Evolutionary conservation across 2,329 filamentous ascomycete genomes (phyloP), one percentile per base, ranked within the genome.

Genomic region (Aspergillus sclerotialis): DNA sequence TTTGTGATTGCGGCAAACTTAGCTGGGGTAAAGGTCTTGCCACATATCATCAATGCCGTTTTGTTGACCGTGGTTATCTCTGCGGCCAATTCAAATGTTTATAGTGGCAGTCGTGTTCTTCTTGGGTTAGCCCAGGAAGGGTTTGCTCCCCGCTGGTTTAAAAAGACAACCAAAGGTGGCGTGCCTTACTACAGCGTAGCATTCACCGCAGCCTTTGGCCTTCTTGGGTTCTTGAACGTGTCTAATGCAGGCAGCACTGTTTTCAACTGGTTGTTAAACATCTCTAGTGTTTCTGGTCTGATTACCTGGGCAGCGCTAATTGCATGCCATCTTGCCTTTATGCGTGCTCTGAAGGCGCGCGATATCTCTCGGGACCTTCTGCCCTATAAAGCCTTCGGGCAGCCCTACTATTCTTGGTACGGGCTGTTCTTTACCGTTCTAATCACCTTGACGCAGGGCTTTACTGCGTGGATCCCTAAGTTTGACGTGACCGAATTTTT

Each of bases 221-320:
- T 80, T 8, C 68, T 87, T 4, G 76, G 78, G 0, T 87, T 80
- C 64, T 74, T 87, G 51, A 83, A 82, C 54, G 70, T 78, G 29
- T 77, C 73, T 30, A 70, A 69, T 39, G 74, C 69, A 25, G 78
- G 79, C 17, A 69, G 74, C n/a, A 63, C 67, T 4, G 80, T 82
- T 63, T 44, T 86, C 40, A 49, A 47, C 32, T 58, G 54, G 50
- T 44, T 59, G 12, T 44, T 50, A 28, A 56, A 57, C 41, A 57
- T 59, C 19, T 49, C 46, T 30, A 45, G 50, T 29, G 52, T 56
- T 16, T 49, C 47, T 11, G 53, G 45, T 4, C 56, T 57, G 39
- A 56, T 56, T 36, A 53, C 48, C 30, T 56, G 53, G 53, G 33
- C 50, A 2, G 50, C 50, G 28, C 49, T 60, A 34, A 57, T 53